Evolutionary conservation across 768 basidiomycete species (phyloP).

Genomic region (Lactarius psammicola): DNA sequence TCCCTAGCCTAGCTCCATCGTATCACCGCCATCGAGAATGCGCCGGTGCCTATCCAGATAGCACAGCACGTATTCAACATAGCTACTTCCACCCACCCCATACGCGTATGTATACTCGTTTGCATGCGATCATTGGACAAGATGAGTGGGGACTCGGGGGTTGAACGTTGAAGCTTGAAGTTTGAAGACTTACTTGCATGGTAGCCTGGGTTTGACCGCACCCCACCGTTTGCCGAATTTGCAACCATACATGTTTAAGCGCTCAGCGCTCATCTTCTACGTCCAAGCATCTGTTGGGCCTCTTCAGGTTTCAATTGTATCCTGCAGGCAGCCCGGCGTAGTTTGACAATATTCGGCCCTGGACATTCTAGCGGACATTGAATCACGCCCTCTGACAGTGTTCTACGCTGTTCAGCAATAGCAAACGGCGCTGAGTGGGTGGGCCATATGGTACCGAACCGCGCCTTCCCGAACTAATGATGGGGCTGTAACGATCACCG

Average conservation of each 20-base stretch:
- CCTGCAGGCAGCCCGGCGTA: background rate
- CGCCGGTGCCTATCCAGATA: background rate
- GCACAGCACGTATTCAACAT: background rate
- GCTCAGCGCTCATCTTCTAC: background rate
- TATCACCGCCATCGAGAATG: background rate
- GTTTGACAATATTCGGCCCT: conserved; percentile 10
- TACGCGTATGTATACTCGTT: background rate
- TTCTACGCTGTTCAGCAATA: background rate
- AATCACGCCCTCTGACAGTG: background rate
- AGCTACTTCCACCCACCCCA: background rate
- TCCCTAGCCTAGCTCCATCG: background rate
- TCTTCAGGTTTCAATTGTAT: background rate
- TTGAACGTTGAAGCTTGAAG: background rate
- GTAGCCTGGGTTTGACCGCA: too few relatives aligned
- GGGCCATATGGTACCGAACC: too few relatives aligned
- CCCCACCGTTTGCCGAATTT: background rate
- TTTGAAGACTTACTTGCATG: too few relatives aligned
- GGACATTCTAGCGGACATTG: background rate
- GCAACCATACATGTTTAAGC: background rate
- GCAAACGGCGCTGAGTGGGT: too few relatives aligned
- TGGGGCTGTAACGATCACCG: too few relatives aligned
- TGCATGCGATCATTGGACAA: background rate
- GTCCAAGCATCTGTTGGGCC: conserved; percentile 8
- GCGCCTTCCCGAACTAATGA: background rate
- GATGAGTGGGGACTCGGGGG: background rate